Conservation (phyloP, 257 asterid genomes). For the Gentiana straminea region DNA sequence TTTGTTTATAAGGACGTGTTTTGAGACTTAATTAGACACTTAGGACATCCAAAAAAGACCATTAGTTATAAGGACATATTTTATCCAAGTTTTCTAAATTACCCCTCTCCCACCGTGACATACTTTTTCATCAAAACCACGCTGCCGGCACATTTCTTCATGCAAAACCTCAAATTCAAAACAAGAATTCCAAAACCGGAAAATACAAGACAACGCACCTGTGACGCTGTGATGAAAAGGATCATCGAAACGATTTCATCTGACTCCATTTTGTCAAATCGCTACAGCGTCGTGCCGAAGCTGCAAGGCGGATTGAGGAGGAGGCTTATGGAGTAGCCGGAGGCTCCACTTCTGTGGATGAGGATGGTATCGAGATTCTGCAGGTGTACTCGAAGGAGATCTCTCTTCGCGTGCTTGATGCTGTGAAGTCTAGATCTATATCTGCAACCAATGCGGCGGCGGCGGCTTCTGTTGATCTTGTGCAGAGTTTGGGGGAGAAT, state of each 20-base stretch:
- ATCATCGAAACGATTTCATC: slow-evolving; percentile 63
- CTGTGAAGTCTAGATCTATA: slow-evolving; percentile 66
- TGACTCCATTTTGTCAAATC: slow-evolving; percentile 62
- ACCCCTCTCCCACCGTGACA: too few species aligned
- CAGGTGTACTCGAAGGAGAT: slow-evolving; percentile 80
- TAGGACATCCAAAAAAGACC: too few species aligned
- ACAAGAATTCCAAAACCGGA: too few species aligned
- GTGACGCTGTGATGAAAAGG: slow-evolving; percentile 68
- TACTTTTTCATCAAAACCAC: too few species aligned
- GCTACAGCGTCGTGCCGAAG: slow-evolving; percentile 72
- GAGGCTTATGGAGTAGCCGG: slow-evolving; percentile 54
- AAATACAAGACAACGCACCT: slow-evolving; percentile 75
- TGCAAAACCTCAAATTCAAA: too few species aligned
- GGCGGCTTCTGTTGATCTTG: too few species aligned
- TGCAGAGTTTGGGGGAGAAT: too few species aligned
- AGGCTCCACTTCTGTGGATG: slow-evolving; percentile 25
- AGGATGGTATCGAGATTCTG: slow-evolving; percentile 68
- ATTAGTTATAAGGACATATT: too few species aligned
- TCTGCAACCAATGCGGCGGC: slow-evolving; percentile 8
- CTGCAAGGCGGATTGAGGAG: slow-evolving; percentile 48
- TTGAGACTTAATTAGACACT: too few species aligned
- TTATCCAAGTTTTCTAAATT: too few species aligned
- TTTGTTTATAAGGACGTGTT: too few species aligned
- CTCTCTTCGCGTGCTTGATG: slow-evolving; percentile 63
- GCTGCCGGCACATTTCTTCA: too few species aligned